Percentiles rank a stretch among this genome's conserved stretches.
Evolutionary conservation across 306 rosid genomes (phyloP).

Genomic region (Leucaena leucocephala): DNA sequence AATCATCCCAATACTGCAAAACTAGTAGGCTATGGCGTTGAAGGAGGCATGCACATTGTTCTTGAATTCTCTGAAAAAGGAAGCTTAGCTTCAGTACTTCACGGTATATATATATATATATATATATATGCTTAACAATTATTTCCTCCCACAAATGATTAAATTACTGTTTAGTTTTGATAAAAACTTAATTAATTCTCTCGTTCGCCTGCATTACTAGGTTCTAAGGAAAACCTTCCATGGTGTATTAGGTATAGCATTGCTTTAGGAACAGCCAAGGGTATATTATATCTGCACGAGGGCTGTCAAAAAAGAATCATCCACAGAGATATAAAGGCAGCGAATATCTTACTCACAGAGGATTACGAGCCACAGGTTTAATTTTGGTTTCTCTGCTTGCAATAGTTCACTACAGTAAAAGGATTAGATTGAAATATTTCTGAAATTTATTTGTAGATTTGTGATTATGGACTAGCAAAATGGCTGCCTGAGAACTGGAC

Average conservation of each 20-base stretch:
- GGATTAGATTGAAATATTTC: background rate
- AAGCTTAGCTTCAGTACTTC: constrained; percentile 77
- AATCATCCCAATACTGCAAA: constrained; percentile 77
- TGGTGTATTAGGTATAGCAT: constrained; percentile 74
- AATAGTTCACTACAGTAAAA: background rate
- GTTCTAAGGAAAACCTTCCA: constrained; percentile 62
- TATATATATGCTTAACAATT: background rate
- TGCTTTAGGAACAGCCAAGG: constrained; percentile 73
- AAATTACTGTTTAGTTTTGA: background rate
- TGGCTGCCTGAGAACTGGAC: constrained; percentile 95
- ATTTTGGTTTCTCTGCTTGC: constrained; percentile 22
- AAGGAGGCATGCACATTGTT: constrained; percentile 85
- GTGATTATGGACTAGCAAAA: constrained; percentile 93
- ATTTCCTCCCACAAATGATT: background rate
- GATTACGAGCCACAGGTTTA: constrained; percentile 74
- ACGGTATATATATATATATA: constrained; percentile 50
- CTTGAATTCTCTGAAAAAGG: constrained; percentile 79
- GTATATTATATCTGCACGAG: constrained; percentile 79
- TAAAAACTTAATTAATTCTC: background rate
- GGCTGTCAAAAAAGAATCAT: constrained; percentile 86
- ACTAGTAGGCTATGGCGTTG: constrained; percentile 79
- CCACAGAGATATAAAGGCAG: constrained; percentile 88
- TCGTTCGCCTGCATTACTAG: constrained; percentile 39
- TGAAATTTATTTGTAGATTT: constrained; percentile 52
- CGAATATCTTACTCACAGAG: constrained; percentile 78